Percentiles rank a stretch among this genome's conserved stretches.
Conservation (phyloP, 2,329 filamentous ascomycete species). For the Talaromyces albobiverticillius region DNA sequence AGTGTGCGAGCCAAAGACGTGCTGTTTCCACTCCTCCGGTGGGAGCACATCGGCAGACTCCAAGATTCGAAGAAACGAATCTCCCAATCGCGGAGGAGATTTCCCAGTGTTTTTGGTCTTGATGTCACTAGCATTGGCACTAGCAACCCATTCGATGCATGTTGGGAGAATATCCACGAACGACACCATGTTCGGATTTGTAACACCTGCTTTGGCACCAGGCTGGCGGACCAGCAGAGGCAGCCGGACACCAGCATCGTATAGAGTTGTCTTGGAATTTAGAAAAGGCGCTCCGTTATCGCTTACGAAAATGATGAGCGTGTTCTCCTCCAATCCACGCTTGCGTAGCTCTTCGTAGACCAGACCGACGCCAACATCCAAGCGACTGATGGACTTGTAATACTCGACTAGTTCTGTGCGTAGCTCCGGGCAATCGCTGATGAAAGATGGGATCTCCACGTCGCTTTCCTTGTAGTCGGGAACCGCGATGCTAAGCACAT, state of each 20-base stretch:
- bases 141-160: slow-evolving; percentile 42
- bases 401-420: slow-evolving; percentile 46
- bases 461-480: slow-evolving; percentile 24
- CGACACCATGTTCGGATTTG: slow-evolving; percentile 46
- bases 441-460: slow-evolving; percentile 39
- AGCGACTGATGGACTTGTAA: slow-evolving; percentile 36
- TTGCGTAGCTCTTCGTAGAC: slow-evolving; percentile 39
- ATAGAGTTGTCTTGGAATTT: slow-evolving; percentile 53
- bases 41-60: no score
- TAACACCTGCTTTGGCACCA: slow-evolving; percentile 19
- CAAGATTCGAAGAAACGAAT: slow-evolving; percentile 42
- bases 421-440: slow-evolving; percentile 39
- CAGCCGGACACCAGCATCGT: slow-evolving; percentile 46
- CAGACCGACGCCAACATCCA: slow-evolving; percentile 21
- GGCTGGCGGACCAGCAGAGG: slow-evolving; percentile 44
- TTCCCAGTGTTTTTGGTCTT: slow-evolving; percentile 7
- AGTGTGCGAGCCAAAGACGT: slow-evolving; percentile 52
- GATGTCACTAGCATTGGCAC: no score
- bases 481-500: slow-evolving; percentile 18
- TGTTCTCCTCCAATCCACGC: slow-evolving; percentile 29
- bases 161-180: slow-evolving; percentile 49
- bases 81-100: slow-evolving; percentile 25
- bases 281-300: slow-evolving; percentile 52
- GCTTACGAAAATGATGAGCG: slow-evolving; percentile 47
- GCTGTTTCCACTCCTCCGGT: no score